Evolutionary conservation across 352 stramenopile species (phyloP).

Genomic region (Elongisporangium undulatum): DNA sequence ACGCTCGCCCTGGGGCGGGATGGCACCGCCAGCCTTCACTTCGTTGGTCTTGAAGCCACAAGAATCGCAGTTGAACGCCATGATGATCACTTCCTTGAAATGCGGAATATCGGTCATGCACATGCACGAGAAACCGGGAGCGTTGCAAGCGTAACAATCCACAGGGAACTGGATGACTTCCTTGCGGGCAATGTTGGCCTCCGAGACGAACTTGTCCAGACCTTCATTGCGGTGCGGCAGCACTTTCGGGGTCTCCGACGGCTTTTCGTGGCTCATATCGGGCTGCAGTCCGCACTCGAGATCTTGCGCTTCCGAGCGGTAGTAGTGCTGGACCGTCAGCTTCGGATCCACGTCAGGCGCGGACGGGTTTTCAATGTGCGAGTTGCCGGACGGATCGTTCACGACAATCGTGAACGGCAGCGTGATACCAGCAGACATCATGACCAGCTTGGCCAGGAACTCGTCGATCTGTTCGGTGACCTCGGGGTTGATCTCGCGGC

Average conservation of each 20-base stretch:
- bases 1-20: constrained; percentile 75
- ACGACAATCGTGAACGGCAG: constrained; percentile 84
- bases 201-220: constrained; percentile 56
- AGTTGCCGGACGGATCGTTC: constrained; percentile 88
- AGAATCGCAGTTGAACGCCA: constrained; percentile 87
- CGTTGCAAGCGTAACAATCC: constrained; percentile 77
- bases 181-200: constrained; percentile 60
- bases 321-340: constrained; percentile 67
- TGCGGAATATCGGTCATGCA: constrained; percentile 93
- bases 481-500: constrained; percentile 74
- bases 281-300: constrained; percentile 68
- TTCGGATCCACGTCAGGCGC: constrained; percentile 77
- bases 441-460: constrained; percentile 71
- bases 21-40: constrained; percentile 89
- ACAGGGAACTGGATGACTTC: constrained; percentile 84
- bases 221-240: constrained; percentile 66
- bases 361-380: constrained; percentile 88
- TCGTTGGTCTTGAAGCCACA: constrained; percentile 92
- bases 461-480: constrained; percentile 73
- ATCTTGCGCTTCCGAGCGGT: constrained; percentile 71
- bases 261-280: constrained; percentile 47
- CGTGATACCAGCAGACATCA: constrained; percentile 53
- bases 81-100: constrained; percentile 94
- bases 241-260: constrained; percentile 35
- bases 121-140: constrained; percentile 74